Conservation (phyloP, 2,329 filamentous ascomycete species). For the Neophaeococcomyces mojaviensis region DNA sequence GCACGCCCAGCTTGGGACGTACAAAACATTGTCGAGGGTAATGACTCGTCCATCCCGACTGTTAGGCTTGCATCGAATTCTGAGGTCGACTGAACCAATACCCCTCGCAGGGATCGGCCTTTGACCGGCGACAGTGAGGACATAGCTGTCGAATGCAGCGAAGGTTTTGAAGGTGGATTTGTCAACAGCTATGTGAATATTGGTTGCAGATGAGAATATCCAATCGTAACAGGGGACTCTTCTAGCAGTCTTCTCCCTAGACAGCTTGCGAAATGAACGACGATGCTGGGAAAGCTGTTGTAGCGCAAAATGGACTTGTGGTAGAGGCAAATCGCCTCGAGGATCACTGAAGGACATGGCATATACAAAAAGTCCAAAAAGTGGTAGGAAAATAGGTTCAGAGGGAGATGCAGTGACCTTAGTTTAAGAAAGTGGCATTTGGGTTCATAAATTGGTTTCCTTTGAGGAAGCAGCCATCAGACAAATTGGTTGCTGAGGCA, state of each 20-base stretch:
- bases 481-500: too few relatives aligned
- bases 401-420: too few relatives aligned
- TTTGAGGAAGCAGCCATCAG: too few relatives aligned
- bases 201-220: slow-evolving; percentile 24
- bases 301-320: not conserved
- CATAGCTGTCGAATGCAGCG: slow-evolving; percentile 22
- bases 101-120: slow-evolving; percentile 24
- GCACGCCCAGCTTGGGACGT: slow-evolving; percentile 30
- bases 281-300: not conserved
- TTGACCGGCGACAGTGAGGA: slow-evolving; percentile 21
- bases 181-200: slow-evolving; percentile 30
- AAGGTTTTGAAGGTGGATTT: slow-evolving; percentile 27
- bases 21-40: slow-evolving; percentile 28
- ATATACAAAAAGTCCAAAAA: too few relatives aligned
- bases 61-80: slow-evolving; percentile 20
- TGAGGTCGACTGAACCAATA: slow-evolving; percentile 28
- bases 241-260: not conserved
- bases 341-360: too few relatives aligned
- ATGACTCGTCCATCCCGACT: slow-evolving; percentile 23
- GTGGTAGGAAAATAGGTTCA: too few relatives aligned
- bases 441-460: too few relatives aligned
- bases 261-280: not conserved
- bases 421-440: too few relatives aligned
- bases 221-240: slow-evolving; percentile 20
- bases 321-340: too few relatives aligned